Evolutionary conservation across 139 green algal species (phyloP).

Genomic region (Medakamo hakoo): DNA sequence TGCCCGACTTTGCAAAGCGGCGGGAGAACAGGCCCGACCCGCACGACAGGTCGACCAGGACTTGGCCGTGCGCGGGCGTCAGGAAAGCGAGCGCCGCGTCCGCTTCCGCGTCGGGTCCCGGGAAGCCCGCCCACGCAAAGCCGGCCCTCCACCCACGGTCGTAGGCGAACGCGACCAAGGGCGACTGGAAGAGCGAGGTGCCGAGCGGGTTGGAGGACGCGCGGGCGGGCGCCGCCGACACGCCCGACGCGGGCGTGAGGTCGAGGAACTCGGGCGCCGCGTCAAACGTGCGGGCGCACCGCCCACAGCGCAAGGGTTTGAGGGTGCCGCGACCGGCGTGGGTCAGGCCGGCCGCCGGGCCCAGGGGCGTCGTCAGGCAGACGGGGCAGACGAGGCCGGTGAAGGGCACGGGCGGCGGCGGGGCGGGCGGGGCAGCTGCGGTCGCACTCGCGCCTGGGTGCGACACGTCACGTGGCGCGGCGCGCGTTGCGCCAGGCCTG

Average conservation of each 20-base stretch:
- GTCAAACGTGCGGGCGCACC: constrained; percentile 32
- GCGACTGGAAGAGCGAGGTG: constrained; percentile 47
- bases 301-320: constrained; percentile 11
- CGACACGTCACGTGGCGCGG: too few species aligned
- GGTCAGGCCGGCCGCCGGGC: too few species aligned
- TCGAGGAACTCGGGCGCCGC: constrained; percentile 23
- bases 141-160: constrained; percentile 86
- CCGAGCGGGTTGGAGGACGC: constrained; percentile 27
- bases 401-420: too few species aligned
- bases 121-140: constrained; percentile 73
- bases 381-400: constrained; percentile 33
- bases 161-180: constrained; percentile 73
- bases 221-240: constrained; percentile 28
- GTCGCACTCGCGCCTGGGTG: too few species aligned
- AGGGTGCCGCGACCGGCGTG: background rate
- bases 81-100: constrained; percentile 47
- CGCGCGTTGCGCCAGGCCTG: too few species aligned
- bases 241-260: constrained; percentile 45
- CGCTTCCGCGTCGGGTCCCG: constrained; percentile 58
- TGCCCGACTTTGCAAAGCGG: constrained; percentile 46
- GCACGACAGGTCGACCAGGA: constrained; percentile 78
- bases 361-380: constrained; percentile 23
- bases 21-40: constrained; percentile 82
- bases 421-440: too few species aligned
- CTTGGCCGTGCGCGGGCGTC: constrained; percentile 8